phyloP scores from a whole-genome alignment of 129 eudicot species.

The carrot (Daucus carota) region DNA sequence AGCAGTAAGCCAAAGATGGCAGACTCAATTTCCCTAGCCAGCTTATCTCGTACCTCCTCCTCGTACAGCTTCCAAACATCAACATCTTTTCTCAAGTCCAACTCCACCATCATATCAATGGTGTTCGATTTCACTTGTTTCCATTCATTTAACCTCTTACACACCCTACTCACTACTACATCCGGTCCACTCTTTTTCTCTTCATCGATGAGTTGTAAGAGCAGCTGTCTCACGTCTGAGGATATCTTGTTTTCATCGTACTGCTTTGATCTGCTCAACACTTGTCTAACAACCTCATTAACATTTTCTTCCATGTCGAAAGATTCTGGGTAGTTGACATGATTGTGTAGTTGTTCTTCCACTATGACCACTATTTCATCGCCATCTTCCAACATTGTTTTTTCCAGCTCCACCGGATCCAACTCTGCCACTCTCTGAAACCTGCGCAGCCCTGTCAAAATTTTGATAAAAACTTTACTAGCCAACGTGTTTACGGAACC shows the following conservation, averaged over 20 bases:
- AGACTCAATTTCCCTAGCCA: slow-evolving; percentile 45
- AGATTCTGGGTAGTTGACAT: slow-evolving; percentile 9
- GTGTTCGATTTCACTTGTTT: slow-evolving; percentile 62
- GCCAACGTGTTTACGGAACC: no score
- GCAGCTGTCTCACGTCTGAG: slow-evolving; percentile 51
- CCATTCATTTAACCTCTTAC: slow-evolving; percentile 69
- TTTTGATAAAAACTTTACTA: neutral
- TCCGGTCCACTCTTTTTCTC: slow-evolving; percentile 31
- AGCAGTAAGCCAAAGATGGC: slow-evolving; percentile 45
- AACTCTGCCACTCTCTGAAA: slow-evolving; percentile 74
- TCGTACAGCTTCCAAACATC: slow-evolving; percentile 46
- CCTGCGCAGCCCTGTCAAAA: slow-evolving; percentile 60
- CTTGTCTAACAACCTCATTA: slow-evolving; percentile 22
- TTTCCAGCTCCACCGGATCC: slow-evolving; percentile 84
- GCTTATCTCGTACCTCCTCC: slow-evolving; percentile 28
- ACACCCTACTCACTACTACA: slow-evolving; percentile 39
- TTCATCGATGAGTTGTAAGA: slow-evolving; percentile 51
- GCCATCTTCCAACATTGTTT: slow-evolving; percentile 47
- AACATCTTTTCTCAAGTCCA: slow-evolving; percentile 41
- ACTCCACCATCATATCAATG: slow-evolving; percentile 87
- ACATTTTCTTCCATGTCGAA: slow-evolving; percentile 7
- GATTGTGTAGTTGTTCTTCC: slow-evolving; percentile 10
- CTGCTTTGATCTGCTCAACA: slow-evolving; percentile 24
- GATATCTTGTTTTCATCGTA: slow-evolving; percentile 28
- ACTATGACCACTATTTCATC: slow-evolving; percentile 28